Percentiles rank a stretch among this genome's conserved stretches.
phyloP scores from a whole-genome alignment of 2,329 filamentous ascomycete genomes.

The Trichoderma endophyticum region DNA sequence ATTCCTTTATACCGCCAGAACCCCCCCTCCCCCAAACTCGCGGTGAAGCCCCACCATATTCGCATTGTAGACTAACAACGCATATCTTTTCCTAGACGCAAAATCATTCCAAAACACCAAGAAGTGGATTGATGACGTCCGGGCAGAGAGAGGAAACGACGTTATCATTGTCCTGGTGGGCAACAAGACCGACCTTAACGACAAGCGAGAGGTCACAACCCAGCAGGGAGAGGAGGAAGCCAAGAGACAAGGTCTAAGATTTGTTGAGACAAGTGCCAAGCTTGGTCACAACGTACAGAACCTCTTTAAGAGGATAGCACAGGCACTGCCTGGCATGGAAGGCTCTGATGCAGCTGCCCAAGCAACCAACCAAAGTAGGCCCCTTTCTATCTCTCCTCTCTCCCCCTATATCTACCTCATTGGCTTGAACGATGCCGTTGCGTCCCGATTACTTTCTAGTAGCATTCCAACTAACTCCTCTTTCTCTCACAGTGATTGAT shows the following conservation, averaged over 20 bases:
- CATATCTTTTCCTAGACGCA: constrained; percentile 53
- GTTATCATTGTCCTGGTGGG: constrained; percentile 98
- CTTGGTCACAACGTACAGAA: constrained; percentile 97
- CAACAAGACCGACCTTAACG: constrained; percentile 98
- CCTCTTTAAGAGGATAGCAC: constrained; percentile 95
- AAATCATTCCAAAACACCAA: constrained; percentile 98
- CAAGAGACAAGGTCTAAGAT: constrained; percentile 97
- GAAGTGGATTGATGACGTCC: constrained; percentile 99
- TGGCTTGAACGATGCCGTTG: background rate
- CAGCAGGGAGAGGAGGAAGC: constrained; percentile 96
- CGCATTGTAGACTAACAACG: constrained; percentile 22
- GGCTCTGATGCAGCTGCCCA: constrained; percentile 76
- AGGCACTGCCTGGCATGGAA: constrained; percentile 97
- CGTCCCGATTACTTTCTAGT: background rate
- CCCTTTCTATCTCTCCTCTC: constrained; percentile 24
- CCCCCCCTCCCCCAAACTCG: constrained; percentile 9
- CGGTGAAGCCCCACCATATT: constrained; percentile 16
- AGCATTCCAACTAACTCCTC: background rate
- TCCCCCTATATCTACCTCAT: background rate
- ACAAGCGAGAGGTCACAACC: constrained; percentile 96
- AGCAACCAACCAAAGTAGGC: constrained; percentile 70
- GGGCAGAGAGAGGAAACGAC: constrained; percentile 94
- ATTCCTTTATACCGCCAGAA: constrained; percentile 6
- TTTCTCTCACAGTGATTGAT: constrained; percentile 69
- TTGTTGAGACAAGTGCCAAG: constrained; percentile 98